phyloP scores from a whole-genome alignment of 306 rosid genomes.

The Arachis stenosperma region DNA sequence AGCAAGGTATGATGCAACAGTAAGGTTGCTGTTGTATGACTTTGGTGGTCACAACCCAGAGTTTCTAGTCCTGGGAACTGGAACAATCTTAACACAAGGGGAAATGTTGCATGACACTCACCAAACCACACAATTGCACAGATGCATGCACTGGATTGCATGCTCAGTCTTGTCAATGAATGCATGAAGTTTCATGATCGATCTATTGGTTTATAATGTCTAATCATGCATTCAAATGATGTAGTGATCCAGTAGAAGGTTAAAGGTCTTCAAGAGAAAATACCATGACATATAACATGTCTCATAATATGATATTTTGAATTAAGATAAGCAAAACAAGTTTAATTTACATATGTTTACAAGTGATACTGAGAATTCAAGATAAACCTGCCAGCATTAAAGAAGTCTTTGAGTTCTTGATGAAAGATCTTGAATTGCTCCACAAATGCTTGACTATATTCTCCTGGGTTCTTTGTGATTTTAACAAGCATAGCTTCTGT shows the following conservation, averaged over 20 bases:
- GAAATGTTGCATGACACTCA: slow-evolving; percentile 8
- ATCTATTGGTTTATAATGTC: not conserved
- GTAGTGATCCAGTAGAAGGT: slow-evolving; percentile 25
- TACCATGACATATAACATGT: not conserved
- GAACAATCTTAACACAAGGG: slow-evolving; percentile 6
- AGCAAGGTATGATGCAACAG: slow-evolving; percentile 21
- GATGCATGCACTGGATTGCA: slow-evolving; percentile 22
- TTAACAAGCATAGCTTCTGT: slow-evolving; percentile 95
- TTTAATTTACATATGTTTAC: slow-evolving; percentile 26
- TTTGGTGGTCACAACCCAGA: slow-evolving; percentile 15
- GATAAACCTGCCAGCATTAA: slow-evolving; percentile 97
- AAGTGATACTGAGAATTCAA: slow-evolving; percentile 20
- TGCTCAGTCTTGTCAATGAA: slow-evolving; percentile 4
- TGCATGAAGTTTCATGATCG: too few species aligned
- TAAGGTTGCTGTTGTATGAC: slow-evolving; percentile 22
- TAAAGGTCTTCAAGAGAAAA: slow-evolving; percentile 27
- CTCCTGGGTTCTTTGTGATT: slow-evolving; percentile 80
- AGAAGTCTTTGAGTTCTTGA: slow-evolving; percentile 95
- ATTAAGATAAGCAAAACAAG: slow-evolving; percentile 5
- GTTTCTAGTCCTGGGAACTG: slow-evolving; percentile 18
- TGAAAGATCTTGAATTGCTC: slow-evolving; percentile 93
- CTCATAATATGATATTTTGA: slow-evolving; percentile 21
- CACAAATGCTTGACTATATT: slow-evolving; percentile 77
- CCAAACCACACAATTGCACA: not conserved
- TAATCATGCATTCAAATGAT: slow-evolving; percentile 19